A percentile compares a stretch with the other conserved stretches of the same genome.
These are phyloP conservation scores for Solanum peruvianum DNA, from an alignment of 257 asterid genomes.

Conservation along the genomic window DNA sequence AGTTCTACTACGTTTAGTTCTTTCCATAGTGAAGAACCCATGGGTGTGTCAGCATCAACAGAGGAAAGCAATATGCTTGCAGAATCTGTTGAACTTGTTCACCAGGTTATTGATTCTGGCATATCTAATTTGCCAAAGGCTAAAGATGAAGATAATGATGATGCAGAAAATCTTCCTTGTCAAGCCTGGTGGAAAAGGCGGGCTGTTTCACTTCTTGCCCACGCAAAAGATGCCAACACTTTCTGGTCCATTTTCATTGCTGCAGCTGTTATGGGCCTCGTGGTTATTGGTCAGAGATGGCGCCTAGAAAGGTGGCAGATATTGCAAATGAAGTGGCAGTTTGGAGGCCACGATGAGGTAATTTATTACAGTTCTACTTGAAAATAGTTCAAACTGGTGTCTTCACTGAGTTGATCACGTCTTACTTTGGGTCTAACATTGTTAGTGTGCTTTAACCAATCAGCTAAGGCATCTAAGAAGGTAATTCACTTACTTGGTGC, in stretches of 20 bases:
- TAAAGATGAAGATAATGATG: conserved; percentile 22
- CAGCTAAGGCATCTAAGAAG: not conserved
- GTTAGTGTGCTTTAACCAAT: too few relatives aligned
- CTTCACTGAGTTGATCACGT: not conserved
- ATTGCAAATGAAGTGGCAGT: conserved; percentile 54
- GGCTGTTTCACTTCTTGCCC: conserved; percentile 48
- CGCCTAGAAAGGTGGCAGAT: conserved; percentile 65
- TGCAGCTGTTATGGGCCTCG: conserved; percentile 87
- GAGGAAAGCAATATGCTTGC: conserved; percentile 19
- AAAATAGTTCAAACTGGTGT: not conserved
- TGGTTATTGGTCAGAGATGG: conserved; percentile 70
- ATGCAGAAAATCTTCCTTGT: conserved; percentile 54
- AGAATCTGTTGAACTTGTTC: conserved; percentile 20
- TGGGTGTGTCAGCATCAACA: conserved; percentile 11
- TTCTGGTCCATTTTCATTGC: conserved; percentile 78
- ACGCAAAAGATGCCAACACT: conserved; percentile 74
- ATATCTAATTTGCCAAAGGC: conserved; percentile 16
- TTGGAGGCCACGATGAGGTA: conserved; percentile 47
- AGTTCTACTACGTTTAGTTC: conserved; percentile 23
- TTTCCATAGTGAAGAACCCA: conserved; percentile 20
- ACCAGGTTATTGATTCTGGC: conserved; percentile 23
- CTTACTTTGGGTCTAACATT: not conserved
- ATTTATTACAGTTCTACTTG: not conserved
- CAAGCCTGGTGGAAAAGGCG: conserved; percentile 91
- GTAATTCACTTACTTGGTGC: not conserved